phyloP scores from a whole-genome alignment of 441 rosid genomes.

The Euphorbia schlechtendalii region DNA sequence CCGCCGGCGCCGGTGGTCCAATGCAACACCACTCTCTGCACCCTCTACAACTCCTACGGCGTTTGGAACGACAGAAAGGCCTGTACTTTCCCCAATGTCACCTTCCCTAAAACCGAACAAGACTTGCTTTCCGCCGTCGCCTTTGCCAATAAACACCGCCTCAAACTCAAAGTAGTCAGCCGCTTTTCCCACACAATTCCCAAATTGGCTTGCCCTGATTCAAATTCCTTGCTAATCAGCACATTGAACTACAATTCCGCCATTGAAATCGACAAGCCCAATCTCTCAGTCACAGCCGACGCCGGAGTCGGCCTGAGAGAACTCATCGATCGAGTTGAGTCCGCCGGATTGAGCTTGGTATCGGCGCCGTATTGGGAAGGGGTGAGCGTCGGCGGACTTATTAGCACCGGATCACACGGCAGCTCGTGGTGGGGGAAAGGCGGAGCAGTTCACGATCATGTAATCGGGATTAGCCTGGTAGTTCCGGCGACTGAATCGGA shows the following conservation, averaged over 20 bases:
- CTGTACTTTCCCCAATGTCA: conserved; percentile 39
- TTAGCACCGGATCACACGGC: conserved; percentile 81
- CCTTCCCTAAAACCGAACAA: conserved; percentile 63
- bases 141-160: conserved; percentile 37
- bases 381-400: conserved; percentile 67
- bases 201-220: conserved; percentile 66
- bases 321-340: conserved; percentile 61
- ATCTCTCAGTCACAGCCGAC: conserved; percentile 50
- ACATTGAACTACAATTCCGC: conserved; percentile 40
- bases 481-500: conserved; percentile 48
- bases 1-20: conserved; percentile 51
- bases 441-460: conserved; percentile 83
- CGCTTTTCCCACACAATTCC: conserved; percentile 70
- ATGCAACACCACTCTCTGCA: conserved; percentile 53
- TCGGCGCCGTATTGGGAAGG: conserved; percentile 93
- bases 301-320: conserved; percentile 57
- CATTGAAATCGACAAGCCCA: conserved; percentile 39
- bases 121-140: conserved; percentile 61
- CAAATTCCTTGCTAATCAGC: conserved; percentile 51
- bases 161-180: conserved; percentile 64
- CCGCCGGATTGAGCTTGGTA: conserved; percentile 51
- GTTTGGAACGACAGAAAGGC: conserved; percentile 60
- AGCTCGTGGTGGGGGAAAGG: conserved; percentile 93
- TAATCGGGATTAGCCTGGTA: conserved; percentile 53
- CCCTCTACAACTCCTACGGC: conserved; percentile 63